phyloP scores from a whole-genome alignment of 371 early-diverging fungal species.

The Rhizomucor pusillus region DNA sequence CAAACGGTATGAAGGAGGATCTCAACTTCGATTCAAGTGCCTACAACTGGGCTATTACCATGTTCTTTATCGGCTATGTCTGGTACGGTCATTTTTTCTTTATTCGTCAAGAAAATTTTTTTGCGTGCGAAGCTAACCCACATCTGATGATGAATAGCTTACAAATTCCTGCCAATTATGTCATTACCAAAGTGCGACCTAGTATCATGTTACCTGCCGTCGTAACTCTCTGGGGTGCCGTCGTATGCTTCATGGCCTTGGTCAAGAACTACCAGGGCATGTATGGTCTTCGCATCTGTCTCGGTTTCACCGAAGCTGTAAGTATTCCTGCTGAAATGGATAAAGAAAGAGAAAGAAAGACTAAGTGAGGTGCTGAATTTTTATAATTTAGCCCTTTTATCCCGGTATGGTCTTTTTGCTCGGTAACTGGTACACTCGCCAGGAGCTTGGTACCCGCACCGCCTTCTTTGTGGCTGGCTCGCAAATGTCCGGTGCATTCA shows the following conservation, averaged over 20 bases:
- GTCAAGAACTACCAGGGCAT: slow-evolving; percentile 45
- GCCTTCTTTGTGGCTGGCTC: slow-evolving; percentile 65
- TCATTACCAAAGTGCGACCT: slow-evolving; percentile 53
- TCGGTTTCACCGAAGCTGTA: slow-evolving; percentile 63
- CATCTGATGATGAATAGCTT: slow-evolving; percentile 12
- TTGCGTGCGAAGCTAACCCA: too few relatives aligned
- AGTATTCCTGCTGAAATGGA: too few relatives aligned
- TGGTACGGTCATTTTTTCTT: slow-evolving; percentile 5
- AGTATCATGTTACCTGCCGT: slow-evolving; percentile 56
- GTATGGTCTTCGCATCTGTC: slow-evolving; percentile 58
- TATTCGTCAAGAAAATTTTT: too few relatives aligned
- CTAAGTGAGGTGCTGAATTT: not conserved
- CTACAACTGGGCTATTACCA: slow-evolving; percentile 60
- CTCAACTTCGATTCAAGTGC: slow-evolving; percentile 41
- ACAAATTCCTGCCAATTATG: slow-evolving; percentile 46
- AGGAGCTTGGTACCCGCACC: slow-evolving; percentile 72
- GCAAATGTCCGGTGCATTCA: slow-evolving; percentile 34
- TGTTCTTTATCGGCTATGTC: slow-evolving; percentile 23
- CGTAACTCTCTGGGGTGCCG: slow-evolving; percentile 62
- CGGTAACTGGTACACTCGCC: slow-evolving; percentile 76
- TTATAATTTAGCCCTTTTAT: slow-evolving; percentile 52
- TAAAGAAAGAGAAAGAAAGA: too few relatives aligned
- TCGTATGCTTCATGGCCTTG: slow-evolving; percentile 58
- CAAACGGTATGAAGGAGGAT: slow-evolving; percentile 49
- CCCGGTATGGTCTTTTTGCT: slow-evolving; percentile 75